Base-by-base conservation (phyloP, 176 grass and related monocot species). In the Calamus simplicifolius region DNA sequence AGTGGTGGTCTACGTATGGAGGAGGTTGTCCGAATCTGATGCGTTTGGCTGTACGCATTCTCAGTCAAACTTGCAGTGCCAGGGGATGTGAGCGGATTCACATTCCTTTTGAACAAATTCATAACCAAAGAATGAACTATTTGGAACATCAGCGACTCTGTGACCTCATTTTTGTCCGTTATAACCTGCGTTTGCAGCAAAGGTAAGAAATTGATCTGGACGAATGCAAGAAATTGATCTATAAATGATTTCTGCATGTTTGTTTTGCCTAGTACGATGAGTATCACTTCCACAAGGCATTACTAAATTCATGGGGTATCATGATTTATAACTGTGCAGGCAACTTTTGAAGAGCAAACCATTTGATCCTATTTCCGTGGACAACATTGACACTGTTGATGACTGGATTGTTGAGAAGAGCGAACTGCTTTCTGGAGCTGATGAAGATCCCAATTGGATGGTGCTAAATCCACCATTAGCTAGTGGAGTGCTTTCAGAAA, bases 1-100 rank as follows among this genome's bases (percentile, higher is more conserved):
- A 90, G 49, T 90, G 92, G 92, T 96, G 86, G 92, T 83, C 79
- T 48, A 96, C 78, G 1, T 86, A 96, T 69, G 91, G 91, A 59
- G 80, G 79, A 61, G 73, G 81, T 75, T 96, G 92, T 73, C 83
- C 83, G 54, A 84, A 88, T 77, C 71, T 96, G 64, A 87, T 77
- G 66, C 80, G 81, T 60, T 51, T 90, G 30, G 83, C 83, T 16
- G 64, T 88, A n/a, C 83, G 80, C 10, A 87, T 96, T 64, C 91
- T 96, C 61, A 90, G 83, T 57, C 91, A 96, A 79, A 90, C 91
- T 52, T 90, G 80, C 78, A 90, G 86, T 52, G 75, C 82, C 35
- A 90, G 68, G 75, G 92, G 92, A 59, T 82, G 56, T 54, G 80
- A 88, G 60, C 78, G 73, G 50, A 23, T 38, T 62, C 70, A 60